These are phyloP conservation scores for Rhodotorula sp. DNA, from an alignment of 1,284 basidiomycete genomes.

Conservation along the genomic window DNA sequence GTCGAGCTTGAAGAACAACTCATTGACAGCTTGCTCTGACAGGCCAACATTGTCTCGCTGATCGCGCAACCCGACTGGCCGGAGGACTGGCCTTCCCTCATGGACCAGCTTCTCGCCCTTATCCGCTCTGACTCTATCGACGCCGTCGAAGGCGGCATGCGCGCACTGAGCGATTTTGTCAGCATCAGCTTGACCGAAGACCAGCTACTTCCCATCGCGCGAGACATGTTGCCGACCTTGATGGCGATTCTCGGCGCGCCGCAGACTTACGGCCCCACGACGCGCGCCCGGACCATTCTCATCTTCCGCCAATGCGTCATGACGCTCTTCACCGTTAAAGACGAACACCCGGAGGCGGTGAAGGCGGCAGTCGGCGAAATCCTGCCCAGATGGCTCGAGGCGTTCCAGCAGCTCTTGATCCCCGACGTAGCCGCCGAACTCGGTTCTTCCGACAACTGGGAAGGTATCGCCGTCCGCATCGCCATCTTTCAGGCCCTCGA, in stretches of 20 bases:
- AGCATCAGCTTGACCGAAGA: conserved; percentile 80
- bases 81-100: conserved; percentile 82
- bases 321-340: conserved; percentile 90
- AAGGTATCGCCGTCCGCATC: conserved; percentile 62
- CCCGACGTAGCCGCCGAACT: conserved; percentile 26
- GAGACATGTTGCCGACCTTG: conserved; percentile 77
- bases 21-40: not conserved
- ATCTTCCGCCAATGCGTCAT: conserved; percentile 89
- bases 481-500: conserved; percentile 38
- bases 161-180: conserved; percentile 87
- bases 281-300: conserved; percentile 76
- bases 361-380: conserved; percentile 77
- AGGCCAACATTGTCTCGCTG: conserved; percentile 79
- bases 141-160: conserved; percentile 89
- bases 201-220: conserved; percentile 81
- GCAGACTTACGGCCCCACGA: conserved; percentile 69
- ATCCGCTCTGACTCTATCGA: conserved; percentile 66
- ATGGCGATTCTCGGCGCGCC: conserved; percentile 72
- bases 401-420: conserved; percentile 73
- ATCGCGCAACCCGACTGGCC: conserved; percentile 91
- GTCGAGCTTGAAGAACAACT: not conserved
- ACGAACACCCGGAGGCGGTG: conserved; percentile 79
- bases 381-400: conserved; percentile 83
- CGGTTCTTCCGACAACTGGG: conserved; percentile 59
- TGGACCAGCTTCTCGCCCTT: conserved; percentile 67